phyloP scores from a whole-genome alignment of 495 filamentous ascomycete species.

The Lasiosphaeriaceae sp. region DNA sequence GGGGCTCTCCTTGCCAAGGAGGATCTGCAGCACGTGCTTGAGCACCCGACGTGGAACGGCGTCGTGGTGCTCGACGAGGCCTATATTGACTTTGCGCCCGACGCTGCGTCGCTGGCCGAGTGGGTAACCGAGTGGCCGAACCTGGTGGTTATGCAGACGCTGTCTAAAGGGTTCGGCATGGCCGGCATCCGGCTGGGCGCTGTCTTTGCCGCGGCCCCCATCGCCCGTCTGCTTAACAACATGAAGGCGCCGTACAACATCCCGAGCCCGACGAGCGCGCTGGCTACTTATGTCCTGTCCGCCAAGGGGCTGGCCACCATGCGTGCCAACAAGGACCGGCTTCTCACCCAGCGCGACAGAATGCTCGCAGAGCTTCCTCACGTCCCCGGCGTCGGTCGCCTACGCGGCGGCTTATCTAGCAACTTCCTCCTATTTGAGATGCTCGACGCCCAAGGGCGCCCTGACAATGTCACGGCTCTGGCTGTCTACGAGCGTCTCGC shows the following conservation, averaged over 20 bases:
- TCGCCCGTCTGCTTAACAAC: slow-evolving; percentile 73
- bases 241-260: slow-evolving; percentile 97
- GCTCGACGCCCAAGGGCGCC: slow-evolving; percentile 63
- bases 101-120: slow-evolving; percentile 78
- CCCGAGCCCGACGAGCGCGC: slow-evolving; percentile 74
- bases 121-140: slow-evolving; percentile 95
- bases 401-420: slow-evolving; percentile 72
- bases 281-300: slow-evolving; percentile 70
- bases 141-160: slow-evolving; percentile 94
- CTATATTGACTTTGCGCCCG: slow-evolving; percentile 89
- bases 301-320: slow-evolving; percentile 64
- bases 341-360: slow-evolving; percentile 73
- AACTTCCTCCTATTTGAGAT: slow-evolving; percentile 94
- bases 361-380: slow-evolving; percentile 68
- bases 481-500: slow-evolving; percentile 79
- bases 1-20: slow-evolving; percentile 69
- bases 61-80: slow-evolving; percentile 92
- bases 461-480: slow-evolving; percentile 73
- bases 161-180: slow-evolving; percentile 93
- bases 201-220: slow-evolving; percentile 54
- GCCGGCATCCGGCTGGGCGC: slow-evolving; percentile 81
- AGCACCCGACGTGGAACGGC: slow-evolving; percentile 93
- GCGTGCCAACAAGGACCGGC: slow-evolving; percentile 59
- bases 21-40: slow-evolving; percentile 69
- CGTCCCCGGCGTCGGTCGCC: slow-evolving; percentile 73